Conservation (phyloP, 805 yeast species). For the Wickerhamomyces canadensis region DNA sequence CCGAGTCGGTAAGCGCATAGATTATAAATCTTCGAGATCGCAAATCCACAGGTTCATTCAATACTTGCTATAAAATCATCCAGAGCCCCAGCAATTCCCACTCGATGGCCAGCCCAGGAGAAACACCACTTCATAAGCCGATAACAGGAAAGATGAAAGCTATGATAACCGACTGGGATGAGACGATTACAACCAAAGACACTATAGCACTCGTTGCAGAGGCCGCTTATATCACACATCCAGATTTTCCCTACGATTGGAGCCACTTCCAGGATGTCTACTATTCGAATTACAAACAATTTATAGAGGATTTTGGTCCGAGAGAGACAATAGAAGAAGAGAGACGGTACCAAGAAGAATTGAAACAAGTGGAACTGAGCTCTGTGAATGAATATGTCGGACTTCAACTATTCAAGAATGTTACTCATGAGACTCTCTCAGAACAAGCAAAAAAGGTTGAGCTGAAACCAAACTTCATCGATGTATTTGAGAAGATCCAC, state of each 20-base stretch:
- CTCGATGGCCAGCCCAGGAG: no score
- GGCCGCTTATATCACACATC: slow-evolving; percentile 37
- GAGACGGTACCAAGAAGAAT: slow-evolving; percentile 37
- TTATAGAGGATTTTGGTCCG: slow-evolving; percentile 25
- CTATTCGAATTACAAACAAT: slow-evolving; percentile 30
- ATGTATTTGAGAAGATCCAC: slow-evolving; percentile 11
- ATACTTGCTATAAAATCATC: no score
- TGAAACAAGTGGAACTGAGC: slow-evolving; percentile 40
- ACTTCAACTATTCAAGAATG: slow-evolving; percentile 36
- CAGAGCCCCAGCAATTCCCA: no score
- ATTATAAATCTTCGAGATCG: no score
- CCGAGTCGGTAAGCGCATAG: no score
- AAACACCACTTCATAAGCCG: no score
- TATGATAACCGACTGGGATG: slow-evolving; percentile 61
- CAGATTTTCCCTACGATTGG: slow-evolving; percentile 34
- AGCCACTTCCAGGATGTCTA: slow-evolving; percentile 40
- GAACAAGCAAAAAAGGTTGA: slow-evolving; percentile 32
- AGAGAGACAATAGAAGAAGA: slow-evolving; percentile 36
- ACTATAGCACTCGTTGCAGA: slow-evolving; percentile 48
- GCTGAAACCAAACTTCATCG: slow-evolving; percentile 30
- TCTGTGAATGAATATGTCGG: slow-evolving; percentile 40
- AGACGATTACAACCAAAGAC: slow-evolving; percentile 51
- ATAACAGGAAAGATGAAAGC: slow-evolving; percentile 16
- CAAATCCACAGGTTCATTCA: no score
- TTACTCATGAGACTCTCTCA: slow-evolving; percentile 27